Conservation (phyloP, 176 grass and related monocot species). For the Alloteropsis semialata region DNA sequence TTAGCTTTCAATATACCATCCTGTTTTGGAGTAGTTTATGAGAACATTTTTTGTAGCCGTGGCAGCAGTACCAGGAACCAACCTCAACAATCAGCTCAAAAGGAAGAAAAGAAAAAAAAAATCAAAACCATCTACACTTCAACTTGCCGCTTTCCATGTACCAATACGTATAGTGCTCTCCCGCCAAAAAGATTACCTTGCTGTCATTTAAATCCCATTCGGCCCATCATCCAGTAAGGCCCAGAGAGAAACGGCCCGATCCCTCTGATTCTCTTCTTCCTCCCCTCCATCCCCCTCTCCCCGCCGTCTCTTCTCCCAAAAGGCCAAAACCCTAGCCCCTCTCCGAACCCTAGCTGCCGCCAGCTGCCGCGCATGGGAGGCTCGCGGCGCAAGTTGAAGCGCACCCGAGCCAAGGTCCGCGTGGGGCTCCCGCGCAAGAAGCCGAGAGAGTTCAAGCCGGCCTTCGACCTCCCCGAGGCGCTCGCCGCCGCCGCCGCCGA, state of each 20-base stretch:
- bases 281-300: too few species aligned
- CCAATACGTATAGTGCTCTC: background rate
- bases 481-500: constrained; percentile 59
- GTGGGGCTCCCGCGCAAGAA: constrained; percentile 79
- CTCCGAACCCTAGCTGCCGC: constrained; percentile 11
- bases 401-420: constrained; percentile 68
- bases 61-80: too few species aligned
- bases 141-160: background rate
- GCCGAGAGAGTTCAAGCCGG: constrained; percentile 66
- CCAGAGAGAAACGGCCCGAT: background rate
- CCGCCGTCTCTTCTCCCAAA: background rate
- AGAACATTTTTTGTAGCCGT: too few species aligned
- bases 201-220: background rate
- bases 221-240: background rate
- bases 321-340: background rate
- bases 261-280: background rate
- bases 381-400: constrained; percentile 90
- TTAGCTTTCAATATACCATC: too few species aligned
- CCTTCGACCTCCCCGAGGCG: constrained; percentile 59
- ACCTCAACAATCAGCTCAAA: too few species aligned
- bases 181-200: background rate
- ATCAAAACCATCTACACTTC: too few species aligned
- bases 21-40: too few species aligned
- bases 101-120: too few species aligned
- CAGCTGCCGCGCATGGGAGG: constrained; percentile 47